Percentiles rank a stretch among this genome's conserved stretches.
phyloP scores from a whole-genome alignment of 2,329 filamentous ascomycete species.

The Colletotrichum tabaci region DNA sequence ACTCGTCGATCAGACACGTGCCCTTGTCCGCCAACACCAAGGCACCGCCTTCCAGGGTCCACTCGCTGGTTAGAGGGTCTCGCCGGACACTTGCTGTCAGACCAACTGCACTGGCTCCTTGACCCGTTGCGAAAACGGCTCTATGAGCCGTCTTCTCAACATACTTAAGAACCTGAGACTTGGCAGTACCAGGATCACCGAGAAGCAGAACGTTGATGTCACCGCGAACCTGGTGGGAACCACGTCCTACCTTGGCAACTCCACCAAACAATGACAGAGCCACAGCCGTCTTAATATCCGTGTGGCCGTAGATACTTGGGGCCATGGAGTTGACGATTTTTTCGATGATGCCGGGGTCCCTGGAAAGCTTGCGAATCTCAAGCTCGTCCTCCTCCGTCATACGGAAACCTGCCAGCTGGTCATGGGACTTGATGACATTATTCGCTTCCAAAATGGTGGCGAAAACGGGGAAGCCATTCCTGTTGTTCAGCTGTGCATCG shows the following conservation, averaged over 20 bases:
- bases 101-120: slow-evolving; percentile 97
- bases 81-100: slow-evolving; percentile 95
- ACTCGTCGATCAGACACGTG: slow-evolving; percentile 97
- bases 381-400: slow-evolving; percentile 96
- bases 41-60: slow-evolving; percentile 96
- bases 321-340: slow-evolving; percentile 95
- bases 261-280: slow-evolving; percentile 95
- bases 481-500: slow-evolving; percentile 97
- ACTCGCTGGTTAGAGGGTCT: slow-evolving; percentile 95
- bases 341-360: slow-evolving; percentile 92
- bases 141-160: slow-evolving; percentile 97
- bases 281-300: slow-evolving; percentile 96
- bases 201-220: slow-evolving; percentile 98
- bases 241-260: slow-evolving; percentile 91
- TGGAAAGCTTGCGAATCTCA: slow-evolving; percentile 87
- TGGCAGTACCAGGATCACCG: slow-evolving; percentile 97
- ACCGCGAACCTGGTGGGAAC: slow-evolving; percentile 90
- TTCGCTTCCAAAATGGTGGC: slow-evolving; percentile 98
- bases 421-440: slow-evolving; percentile 96
- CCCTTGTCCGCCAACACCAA: slow-evolving; percentile 95
- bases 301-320: slow-evolving; percentile 97
- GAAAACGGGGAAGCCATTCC: slow-evolving; percentile 98
- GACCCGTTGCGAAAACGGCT: slow-evolving; percentile 96
- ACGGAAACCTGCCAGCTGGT: slow-evolving; percentile 96
- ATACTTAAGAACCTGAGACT: slow-evolving; percentile 97